phyloP scores from a whole-genome alignment of 768 basidiomycete species.

The Kwoniella sp. region DNA sequence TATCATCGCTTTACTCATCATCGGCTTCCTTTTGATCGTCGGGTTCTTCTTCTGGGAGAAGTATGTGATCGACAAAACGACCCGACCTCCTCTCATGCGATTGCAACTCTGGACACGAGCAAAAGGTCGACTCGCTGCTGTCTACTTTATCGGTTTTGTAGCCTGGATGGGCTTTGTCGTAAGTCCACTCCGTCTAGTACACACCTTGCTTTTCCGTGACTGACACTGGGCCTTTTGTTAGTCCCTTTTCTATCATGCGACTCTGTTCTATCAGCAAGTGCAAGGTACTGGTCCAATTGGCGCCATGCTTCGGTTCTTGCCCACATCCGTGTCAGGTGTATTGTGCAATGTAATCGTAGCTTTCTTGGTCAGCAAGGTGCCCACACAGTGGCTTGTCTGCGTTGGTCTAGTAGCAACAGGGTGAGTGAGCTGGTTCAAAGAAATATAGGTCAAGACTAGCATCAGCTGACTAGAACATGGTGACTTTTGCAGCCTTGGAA shows the following conservation, averaged over 20 bases:
- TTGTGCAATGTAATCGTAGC: constrained; percentile 47
- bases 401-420: constrained; percentile 49
- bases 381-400: constrained; percentile 49
- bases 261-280: constrained; percentile 23
- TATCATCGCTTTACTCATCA: constrained; percentile 69
- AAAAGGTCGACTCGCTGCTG: constrained; percentile 44
- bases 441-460: constrained; percentile 1
- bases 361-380: constrained; percentile 40
- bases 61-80: constrained; percentile 60
- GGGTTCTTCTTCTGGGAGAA: constrained; percentile 70
- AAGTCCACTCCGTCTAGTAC: too few species aligned
- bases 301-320: constrained; percentile 40
- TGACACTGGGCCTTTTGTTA: not conserved
- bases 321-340: constrained; percentile 41
- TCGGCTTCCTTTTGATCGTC: constrained; percentile 66
- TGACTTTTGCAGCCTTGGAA: constrained; percentile 33
- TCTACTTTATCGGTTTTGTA: constrained; percentile 46
- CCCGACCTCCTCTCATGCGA: constrained; percentile 52
- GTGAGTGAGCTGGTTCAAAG: constrained; percentile 39
- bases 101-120: constrained; percentile 51
- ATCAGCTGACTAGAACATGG: constrained; percentile 20
- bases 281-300: constrained; percentile 18
- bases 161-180: constrained; percentile 51
- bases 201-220: too few species aligned
- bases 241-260: constrained; percentile 26